These are phyloP conservation scores for Exophiala mesophila DNA, from an alignment of 2,329 filamentous ascomycete genomes.

Conservation along the genomic window DNA sequence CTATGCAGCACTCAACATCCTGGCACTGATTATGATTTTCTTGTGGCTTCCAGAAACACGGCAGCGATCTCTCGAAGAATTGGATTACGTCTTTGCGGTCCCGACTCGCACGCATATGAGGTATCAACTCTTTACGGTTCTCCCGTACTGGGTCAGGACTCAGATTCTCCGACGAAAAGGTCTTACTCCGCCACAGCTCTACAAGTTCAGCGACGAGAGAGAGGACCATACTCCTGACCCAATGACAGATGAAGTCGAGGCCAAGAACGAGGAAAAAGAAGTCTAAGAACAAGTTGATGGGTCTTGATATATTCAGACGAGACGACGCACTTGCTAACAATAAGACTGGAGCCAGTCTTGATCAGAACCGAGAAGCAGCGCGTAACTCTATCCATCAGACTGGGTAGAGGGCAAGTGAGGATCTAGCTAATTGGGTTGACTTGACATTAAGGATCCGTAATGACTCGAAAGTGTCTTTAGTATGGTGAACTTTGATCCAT, in stretches of 20 bases:
- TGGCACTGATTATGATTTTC: slow-evolving; percentile 61
- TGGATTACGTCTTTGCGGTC: slow-evolving; percentile 57
- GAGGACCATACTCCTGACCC: not conserved
- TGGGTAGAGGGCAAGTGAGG: no score
- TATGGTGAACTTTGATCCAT: no score
- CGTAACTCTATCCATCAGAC: no score
- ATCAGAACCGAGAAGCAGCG: no score
- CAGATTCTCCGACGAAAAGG: slow-evolving; percentile 51
- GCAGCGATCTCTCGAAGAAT: slow-evolving; percentile 48
- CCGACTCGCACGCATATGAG: slow-evolving; percentile 53
- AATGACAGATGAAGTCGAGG: not conserved
- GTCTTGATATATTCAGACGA: no score
- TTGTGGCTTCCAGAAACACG: slow-evolving; percentile 56
- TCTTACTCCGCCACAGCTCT: slow-evolving; percentile 47
- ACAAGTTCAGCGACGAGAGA: slow-evolving; percentile 40
- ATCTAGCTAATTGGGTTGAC: no score
- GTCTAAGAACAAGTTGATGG: no score
- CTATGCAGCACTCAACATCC: slow-evolving; percentile 50
- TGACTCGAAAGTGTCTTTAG: no score
- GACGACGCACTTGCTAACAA: no score
- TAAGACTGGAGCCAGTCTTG: no score
- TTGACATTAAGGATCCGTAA: no score
- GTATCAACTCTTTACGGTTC: slow-evolving; percentile 53
- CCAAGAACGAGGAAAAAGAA: not conserved
- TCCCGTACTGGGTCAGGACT: slow-evolving; percentile 59